Evolutionary conservation across 1,139 yeast species (phyloP), one percentile per base, ranked within the genome.

Genomic region (Suhomyces chickasaworum): DNA sequence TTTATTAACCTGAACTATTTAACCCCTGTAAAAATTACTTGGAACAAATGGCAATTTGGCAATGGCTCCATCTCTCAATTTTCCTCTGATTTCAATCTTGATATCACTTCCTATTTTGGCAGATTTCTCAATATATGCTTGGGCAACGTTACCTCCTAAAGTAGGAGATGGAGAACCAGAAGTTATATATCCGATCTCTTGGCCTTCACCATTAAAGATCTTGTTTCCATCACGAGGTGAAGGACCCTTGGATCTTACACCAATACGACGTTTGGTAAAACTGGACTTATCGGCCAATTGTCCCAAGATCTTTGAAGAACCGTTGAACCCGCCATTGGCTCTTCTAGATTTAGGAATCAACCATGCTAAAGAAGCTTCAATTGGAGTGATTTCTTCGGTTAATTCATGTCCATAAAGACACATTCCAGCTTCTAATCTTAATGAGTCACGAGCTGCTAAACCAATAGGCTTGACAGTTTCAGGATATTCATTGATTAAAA

Each of bases 361-460:
- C 99, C 99, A 93, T 42, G 89, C 77, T 55, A 93, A 77, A 0
- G 93, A 83, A 0, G 95, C 95, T 59, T 90, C 95, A 7, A 91
- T 81, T 13, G 99, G 99, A 1, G 96, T 85, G 37, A 80, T 83
- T n/a, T 72, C 69, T 58, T 89, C 96, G 51, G 77, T 79, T 58
- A 93, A 76, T 66, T 93, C 99, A 64, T 90, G 88, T 4, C 99
- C 99, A 59, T 93, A 93, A 48, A 93, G 78, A 68, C 99, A 93
- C 97, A 93, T 89, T 36, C 99, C 99, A 2, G 99, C 99, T 71
- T 93, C 99, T 49, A 93, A 73, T 62, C 99, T 81, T 55, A 93
- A 76, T 7, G 97, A 89, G 64, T 93, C 99, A 66, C 99, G 83
- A 2, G 99, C 98, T 23, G 98, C 99, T 48, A 93, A 81, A 7